A percentile compares a stretch with the other conserved stretches of the same genome.
Evolutionary conservation across 106 monocot genomes (phyloP).

Genomic region (Acanthochlamys bracteata): DNA sequence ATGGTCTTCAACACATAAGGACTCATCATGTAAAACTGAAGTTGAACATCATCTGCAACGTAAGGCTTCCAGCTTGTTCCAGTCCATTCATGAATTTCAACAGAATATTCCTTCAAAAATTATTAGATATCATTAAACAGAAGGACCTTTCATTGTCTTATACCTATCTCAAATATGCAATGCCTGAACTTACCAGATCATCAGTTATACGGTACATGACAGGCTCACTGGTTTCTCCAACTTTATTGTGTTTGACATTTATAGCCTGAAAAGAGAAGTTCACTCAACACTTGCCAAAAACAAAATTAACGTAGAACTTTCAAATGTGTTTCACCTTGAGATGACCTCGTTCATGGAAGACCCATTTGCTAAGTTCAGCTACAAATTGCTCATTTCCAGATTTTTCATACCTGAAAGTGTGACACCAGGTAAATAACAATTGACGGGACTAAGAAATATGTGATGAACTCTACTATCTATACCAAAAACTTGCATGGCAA

Average conservation of each 20-base stretch:
- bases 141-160: not conserved
- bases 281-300: too few species aligned
- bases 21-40: constrained; percentile 99
- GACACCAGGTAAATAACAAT: not conserved
- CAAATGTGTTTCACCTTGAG: constrained; percentile 51
- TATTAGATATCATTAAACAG: not conserved
- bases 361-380: constrained; percentile 92
- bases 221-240: constrained; percentile 68
- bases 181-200: constrained; percentile 59
- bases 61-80: constrained; percentile 86
- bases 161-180: not conserved
- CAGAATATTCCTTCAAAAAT: constrained; percentile 63
- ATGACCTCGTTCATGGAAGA: constrained; percentile 97
- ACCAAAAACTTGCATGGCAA: too few species aligned
- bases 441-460: not conserved
- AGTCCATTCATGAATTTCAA: constrained; percentile 97
- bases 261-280: constrained; percentile 41
- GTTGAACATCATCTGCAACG: constrained; percentile 86
- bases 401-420: constrained; percentile 48
- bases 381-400: constrained; percentile 89
- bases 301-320: too few species aligned
- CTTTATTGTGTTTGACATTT: constrained; percentile 76
- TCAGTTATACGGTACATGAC: constrained; percentile 86
- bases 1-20: constrained; percentile 87
- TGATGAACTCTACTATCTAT: too few species aligned